Evolutionary conservation across 345 rosid species (phyloP).

Genomic region (Tarenaya hassleriana): DNA sequence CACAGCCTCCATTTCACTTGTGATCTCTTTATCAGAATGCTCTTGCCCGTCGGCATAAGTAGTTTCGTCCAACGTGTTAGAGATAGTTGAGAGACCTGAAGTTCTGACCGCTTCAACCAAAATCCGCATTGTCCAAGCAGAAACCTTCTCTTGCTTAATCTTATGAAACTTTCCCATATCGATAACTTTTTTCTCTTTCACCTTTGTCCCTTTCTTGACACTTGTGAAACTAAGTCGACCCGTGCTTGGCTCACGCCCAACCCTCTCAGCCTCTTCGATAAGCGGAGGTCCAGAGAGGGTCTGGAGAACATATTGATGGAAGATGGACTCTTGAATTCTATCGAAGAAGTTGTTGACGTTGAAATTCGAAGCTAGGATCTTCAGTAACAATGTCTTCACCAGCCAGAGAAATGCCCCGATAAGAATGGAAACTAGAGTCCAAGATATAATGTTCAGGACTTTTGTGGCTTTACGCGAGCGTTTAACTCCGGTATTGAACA

Average conservation of each 20-base stretch:
- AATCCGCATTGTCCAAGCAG: conserved; percentile 84
- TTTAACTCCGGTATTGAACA: conserved; percentile 44
- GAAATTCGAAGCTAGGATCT: conserved; percentile 75
- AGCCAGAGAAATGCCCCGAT: conserved; percentile 70
- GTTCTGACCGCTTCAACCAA: conserved; percentile 64
- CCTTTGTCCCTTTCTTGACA: conserved; percentile 37
- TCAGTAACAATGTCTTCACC: conserved; percentile 59
- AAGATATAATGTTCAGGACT: conserved; percentile 40
- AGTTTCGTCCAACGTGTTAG: conserved; percentile 57
- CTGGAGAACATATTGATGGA: conserved; percentile 70
- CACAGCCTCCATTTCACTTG: conserved; percentile 73
- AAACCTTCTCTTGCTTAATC: conserved; percentile 77
- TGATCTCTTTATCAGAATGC: conserved; percentile 53
- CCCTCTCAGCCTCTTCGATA: conserved; percentile 55
- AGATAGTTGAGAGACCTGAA: conserved; percentile 65
- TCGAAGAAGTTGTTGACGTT: conserved; percentile 74
- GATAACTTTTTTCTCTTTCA: conserved; percentile 52
- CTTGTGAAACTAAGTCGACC: conserved; percentile 52
- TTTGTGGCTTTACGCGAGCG: conserved; percentile 37
- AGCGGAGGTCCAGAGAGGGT: conserved; percentile 75
- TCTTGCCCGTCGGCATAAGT: conserved; percentile 28
- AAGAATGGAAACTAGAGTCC: conserved; percentile 57
- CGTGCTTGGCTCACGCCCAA: conserved; percentile 38
- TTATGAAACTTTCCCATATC: conserved; percentile 71
- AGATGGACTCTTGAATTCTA: conserved; percentile 82